Percentiles rank a stretch among this genome's conserved stretches.
Evolutionary conservation across 495 filamentous ascomycete species (phyloP).

Genomic region (Staphylotrichum tortipilum): DNA sequence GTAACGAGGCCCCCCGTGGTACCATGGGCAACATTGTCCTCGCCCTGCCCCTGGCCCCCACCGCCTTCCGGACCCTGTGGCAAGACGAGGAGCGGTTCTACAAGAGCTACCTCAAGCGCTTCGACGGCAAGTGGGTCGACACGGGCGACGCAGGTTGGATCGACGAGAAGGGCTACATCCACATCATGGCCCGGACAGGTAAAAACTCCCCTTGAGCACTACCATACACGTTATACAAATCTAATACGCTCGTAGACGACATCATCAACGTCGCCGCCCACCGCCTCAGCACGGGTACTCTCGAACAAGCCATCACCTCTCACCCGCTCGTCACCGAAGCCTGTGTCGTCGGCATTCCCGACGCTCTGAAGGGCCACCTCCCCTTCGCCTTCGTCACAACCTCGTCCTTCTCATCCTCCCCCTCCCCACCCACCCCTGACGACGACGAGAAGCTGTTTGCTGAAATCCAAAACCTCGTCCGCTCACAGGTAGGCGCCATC

Average conservation of each 20-base stretch:
- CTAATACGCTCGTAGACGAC: too few species aligned
- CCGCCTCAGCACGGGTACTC: constrained; percentile 77
- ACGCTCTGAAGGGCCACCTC: constrained; percentile 76
- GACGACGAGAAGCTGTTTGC: constrained; percentile 37
- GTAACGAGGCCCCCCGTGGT: constrained; percentile 54
- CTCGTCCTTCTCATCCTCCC: background rate
- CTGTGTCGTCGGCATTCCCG: constrained; percentile 77
- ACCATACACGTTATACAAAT: too few species aligned
- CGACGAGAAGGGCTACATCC: constrained; percentile 73
- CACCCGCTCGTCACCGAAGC: constrained; percentile 72
- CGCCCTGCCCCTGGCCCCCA: constrained; percentile 70
- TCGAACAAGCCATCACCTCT: constrained; percentile 82
- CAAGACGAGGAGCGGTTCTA: constrained; percentile 77
- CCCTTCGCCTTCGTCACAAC: constrained; percentile 82
- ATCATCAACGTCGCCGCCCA: constrained; percentile 95
- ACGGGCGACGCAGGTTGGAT: constrained; percentile 86
- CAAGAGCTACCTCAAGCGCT: constrained; percentile 68
- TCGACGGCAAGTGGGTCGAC: constrained; percentile 72
- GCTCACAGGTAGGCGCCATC: constrained; percentile 81
- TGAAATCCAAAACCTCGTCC: constrained; percentile 57
- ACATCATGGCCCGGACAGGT: constrained; percentile 70
- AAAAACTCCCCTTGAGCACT: background rate
- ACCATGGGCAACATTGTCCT: constrained; percentile 91
- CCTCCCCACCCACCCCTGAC: constrained; percentile 21
- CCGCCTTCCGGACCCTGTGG: constrained; percentile 78